Evolutionary conservation across 768 basidiomycete species (phyloP).

Genomic region (Pleurotus citrinopileatus): DNA sequence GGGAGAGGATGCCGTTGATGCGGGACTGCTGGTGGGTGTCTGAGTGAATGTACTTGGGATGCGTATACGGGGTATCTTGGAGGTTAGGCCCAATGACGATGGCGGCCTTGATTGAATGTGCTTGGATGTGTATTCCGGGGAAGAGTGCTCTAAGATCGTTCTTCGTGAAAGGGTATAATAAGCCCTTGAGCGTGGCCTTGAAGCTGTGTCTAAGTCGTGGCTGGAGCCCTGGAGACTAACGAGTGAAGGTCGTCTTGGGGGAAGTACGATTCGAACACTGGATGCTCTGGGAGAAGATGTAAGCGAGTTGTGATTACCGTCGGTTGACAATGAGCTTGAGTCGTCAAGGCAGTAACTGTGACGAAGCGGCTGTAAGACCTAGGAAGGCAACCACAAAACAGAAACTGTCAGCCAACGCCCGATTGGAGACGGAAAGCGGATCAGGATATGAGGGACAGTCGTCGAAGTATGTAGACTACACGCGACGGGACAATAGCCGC

Average conservation of each 20-base stretch:
- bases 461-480: neutral
- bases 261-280: slow-evolving; percentile 3
- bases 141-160: neutral
- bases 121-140: neutral
- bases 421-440: neutral
- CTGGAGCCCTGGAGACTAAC: neutral
- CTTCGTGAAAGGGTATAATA: slow-evolving; percentile 3
- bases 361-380: neutral
- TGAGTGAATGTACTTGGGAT: slow-evolving; percentile 4
- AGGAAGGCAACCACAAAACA: neutral
- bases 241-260: neutral
- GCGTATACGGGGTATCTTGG: neutral
- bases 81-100: neutral
- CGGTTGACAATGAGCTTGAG: neutral
- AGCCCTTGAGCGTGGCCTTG: neutral
- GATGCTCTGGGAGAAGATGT: neutral
- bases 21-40: neutral
- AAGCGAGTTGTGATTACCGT: neutral
- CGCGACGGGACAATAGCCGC: neutral
- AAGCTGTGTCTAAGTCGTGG: neutral
- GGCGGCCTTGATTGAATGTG: neutral
- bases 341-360: neutral
- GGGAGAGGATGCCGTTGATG: neutral
- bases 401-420: neutral
- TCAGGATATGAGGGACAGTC: neutral